Conservation (phyloP, 345 rosid species). For the Rhodamnia rubescens region DNA sequence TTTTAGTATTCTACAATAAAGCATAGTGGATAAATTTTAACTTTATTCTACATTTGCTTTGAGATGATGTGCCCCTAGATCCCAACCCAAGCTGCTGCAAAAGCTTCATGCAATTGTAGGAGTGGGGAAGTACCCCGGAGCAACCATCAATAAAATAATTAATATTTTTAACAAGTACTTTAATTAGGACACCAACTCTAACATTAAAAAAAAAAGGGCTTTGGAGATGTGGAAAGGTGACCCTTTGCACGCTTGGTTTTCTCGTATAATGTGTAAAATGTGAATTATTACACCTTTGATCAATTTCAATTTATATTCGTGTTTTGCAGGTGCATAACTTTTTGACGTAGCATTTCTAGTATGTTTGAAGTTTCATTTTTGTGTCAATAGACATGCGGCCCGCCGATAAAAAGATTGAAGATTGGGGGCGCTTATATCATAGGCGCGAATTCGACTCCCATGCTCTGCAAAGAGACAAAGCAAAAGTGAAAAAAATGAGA, state of each 20-base stretch:
- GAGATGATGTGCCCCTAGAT: neutral
- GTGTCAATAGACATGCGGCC: no score
- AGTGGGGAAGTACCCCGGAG: neutral
- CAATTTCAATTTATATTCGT: neutral
- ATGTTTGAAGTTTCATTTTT: neutral
- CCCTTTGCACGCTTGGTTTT: neutral
- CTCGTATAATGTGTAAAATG: neutral
- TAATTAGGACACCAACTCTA: neutral
- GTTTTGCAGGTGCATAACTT: neutral
- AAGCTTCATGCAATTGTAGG: neutral
- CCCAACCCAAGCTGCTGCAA: neutral
- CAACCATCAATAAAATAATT: neutral
- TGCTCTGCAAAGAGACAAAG: no score
- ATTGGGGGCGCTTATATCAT: no score
- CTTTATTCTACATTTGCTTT: neutral
- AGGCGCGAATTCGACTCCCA: no score
- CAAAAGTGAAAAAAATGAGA: no score
- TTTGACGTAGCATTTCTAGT: neutral
- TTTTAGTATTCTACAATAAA: neutral
- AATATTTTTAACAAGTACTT: neutral
- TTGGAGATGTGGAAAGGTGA: neutral
- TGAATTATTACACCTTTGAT: neutral
- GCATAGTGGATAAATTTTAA: neutral
- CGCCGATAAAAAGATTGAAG: no score
- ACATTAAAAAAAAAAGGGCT: neutral